These are phyloP conservation scores for Lignosus rhinocerotis DNA, from an alignment of 1,284 basidiomycete species.

Conservation along the genomic window DNA sequence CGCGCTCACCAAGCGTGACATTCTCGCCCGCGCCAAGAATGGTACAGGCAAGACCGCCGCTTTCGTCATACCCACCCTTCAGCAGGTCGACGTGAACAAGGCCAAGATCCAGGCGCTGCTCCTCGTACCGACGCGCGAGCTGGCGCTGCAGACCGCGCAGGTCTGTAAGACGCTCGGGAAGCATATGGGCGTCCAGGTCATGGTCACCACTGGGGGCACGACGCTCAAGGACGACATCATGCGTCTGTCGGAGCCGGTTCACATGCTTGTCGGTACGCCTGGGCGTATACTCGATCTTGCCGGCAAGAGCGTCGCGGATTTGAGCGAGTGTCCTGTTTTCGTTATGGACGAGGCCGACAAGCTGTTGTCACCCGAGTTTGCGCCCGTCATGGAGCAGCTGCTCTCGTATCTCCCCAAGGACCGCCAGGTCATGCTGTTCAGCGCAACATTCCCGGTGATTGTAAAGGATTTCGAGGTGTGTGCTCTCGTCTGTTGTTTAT, in stretches of 20 bases:
- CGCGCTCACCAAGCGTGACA: slow-evolving; percentile 84
- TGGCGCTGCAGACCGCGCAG: slow-evolving; percentile 95
- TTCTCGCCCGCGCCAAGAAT: slow-evolving; percentile 91
- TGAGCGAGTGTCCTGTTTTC: slow-evolving; percentile 93
- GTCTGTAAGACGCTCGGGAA: slow-evolving; percentile 97
- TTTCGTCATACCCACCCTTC: slow-evolving; percentile 96
- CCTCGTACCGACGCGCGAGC: slow-evolving; percentile 93
- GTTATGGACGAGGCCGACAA: slow-evolving; percentile 99
- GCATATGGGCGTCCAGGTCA: slow-evolving; percentile 94
- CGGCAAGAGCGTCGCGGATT: slow-evolving; percentile 91
- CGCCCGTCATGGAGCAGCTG: slow-evolving; percentile 97
- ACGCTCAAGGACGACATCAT: slow-evolving; percentile 98
- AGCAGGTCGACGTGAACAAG: slow-evolving; percentile 86
- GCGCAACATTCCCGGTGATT: slow-evolving; percentile 98
- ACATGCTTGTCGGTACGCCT: slow-evolving; percentile 96
- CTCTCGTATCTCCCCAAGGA: slow-evolving; percentile 83
- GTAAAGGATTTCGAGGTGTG: slow-evolving; percentile 97
- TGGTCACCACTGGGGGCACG: slow-evolving; percentile 99
- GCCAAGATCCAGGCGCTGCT: slow-evolving; percentile 94
- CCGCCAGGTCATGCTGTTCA: slow-evolving; percentile 98
- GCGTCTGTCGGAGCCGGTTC: slow-evolving; percentile 87
- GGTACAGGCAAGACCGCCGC: slow-evolving; percentile 97
- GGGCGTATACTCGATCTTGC: slow-evolving; percentile 95
- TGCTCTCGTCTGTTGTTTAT: slow-evolving; percentile 8
- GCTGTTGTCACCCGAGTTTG: slow-evolving; percentile 95